phyloP scores from a whole-genome alignment of 2,329 filamentous ascomycete genomes.

The Monosporascus cannonballus region DNA sequence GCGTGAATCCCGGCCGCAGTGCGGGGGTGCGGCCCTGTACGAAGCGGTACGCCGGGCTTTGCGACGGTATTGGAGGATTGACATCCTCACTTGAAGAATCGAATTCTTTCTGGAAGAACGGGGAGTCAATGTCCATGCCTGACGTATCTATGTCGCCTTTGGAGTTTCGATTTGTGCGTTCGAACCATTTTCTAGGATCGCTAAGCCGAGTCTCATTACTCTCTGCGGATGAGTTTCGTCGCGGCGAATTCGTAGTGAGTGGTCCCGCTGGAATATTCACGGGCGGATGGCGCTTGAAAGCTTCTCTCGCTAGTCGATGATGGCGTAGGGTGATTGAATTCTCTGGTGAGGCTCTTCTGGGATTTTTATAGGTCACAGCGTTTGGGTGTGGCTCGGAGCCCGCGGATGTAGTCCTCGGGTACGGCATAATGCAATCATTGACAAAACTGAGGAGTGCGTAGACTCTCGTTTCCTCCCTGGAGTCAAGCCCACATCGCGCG shows the following conservation, averaged over 20 bases:
- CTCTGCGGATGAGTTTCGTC: constrained; percentile 41
- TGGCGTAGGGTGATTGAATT: constrained; percentile 42
- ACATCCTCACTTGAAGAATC: constrained; percentile 45
- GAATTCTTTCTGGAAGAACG: constrained; percentile 48
- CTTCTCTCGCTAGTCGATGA: constrained; percentile 40
- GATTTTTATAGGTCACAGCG: constrained; percentile 21
- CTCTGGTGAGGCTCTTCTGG: constrained; percentile 35
- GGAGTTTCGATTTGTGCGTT: constrained; percentile 45
- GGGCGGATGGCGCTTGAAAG: constrained; percentile 17
- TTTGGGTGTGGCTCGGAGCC: constrained; percentile 14
- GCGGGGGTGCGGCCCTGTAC: constrained; percentile 13
- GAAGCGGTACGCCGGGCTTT: constrained; percentile 20
- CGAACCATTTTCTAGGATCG: constrained; percentile 50
- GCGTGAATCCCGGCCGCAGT: constrained; percentile 30
- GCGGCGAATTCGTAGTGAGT: constrained; percentile 13
- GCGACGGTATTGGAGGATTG: constrained; percentile 15
- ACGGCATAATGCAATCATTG: constrained; percentile 17
- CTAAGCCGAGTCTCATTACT: constrained; percentile 43
- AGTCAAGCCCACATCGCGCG: background rate
- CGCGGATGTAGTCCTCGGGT: constrained; percentile 17
- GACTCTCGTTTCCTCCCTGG: constrained; percentile 2
- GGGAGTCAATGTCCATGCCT: constrained; percentile 49
- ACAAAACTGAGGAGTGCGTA: constrained; percentile 10
- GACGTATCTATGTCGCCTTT: constrained; percentile 34
- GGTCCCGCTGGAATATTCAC: constrained; percentile 7